These are phyloP conservation scores for Paradendryphiella salina DNA, from an alignment of 2,329 filamentous ascomycete genomes.

Conservation along the genomic window DNA sequence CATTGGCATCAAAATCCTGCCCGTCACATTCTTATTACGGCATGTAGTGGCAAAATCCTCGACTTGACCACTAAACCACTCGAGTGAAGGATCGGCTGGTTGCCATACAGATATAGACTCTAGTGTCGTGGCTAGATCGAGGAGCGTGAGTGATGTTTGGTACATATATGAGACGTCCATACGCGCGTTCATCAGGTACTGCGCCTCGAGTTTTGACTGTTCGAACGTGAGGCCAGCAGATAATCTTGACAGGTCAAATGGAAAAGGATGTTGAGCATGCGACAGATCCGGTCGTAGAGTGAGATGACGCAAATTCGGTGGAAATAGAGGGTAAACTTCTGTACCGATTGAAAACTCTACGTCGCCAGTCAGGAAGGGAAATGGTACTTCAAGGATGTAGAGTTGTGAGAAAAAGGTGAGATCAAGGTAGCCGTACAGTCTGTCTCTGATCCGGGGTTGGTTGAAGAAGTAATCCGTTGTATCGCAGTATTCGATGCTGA, in stretches of 20 bases:
- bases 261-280: conserved; percentile 26
- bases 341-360: conserved; percentile 25
- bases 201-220: conserved; percentile 22
- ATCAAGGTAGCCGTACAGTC: conserved; percentile 28
- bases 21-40: conserved; percentile 28
- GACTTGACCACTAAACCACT: conserved; percentile 30
- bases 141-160: conserved; percentile 22
- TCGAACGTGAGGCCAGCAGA: conserved; percentile 17
- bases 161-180: conserved; percentile 37
- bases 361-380: conserved; percentile 35
- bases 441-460: conserved; percentile 25
- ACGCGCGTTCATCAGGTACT: conserved; percentile 20
- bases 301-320: conserved; percentile 30
- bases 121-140: conserved; percentile 24
- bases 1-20: conserved; percentile 28
- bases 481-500: conserved; percentile 31
- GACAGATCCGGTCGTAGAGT: conserved; percentile 33
- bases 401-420: conserved; percentile 25
- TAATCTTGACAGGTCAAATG: conserved; percentile 25
- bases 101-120: conserved; percentile 34
- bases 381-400: conserved; percentile 31
- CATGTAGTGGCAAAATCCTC: conserved; percentile 30
- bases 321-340: conserved; percentile 26
- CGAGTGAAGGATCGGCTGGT: conserved; percentile 28
- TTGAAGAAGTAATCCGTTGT: conserved; percentile 19